Base-by-base conservation (phyloP, 805 yeast genomes). In the Kodamaea hsintzibuensis region DNA sequence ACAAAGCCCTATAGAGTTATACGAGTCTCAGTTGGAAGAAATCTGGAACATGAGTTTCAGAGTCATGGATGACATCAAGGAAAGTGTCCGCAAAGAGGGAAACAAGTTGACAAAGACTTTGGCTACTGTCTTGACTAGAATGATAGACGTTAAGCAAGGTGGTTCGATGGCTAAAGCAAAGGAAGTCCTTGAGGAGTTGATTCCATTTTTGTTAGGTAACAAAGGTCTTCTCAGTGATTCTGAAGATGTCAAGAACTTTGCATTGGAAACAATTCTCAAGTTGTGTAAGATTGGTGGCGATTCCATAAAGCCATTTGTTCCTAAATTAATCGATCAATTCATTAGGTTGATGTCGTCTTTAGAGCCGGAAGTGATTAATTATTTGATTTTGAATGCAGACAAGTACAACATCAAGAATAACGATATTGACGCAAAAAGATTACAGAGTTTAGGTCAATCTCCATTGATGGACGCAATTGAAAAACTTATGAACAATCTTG, bases 391-490 rank as follows among this genome's bases (percentile, higher is more conserved):
- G 56, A 92, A 95, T 70, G 97, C 98, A 0, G 92, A 84, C 55
- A 93, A 91, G 67, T 91, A 88, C 65, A 91, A 91, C 43, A 66
- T 91, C 55, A 84, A 83, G 50, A 74, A 84, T 7, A 81, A 82
- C 54, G 89, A 84, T 40, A 83, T 93, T 55, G 98, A 95, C 68
- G 83, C 89, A 0, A 84, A 84, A 50, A 79, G 98, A 62, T 71
- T 86, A 51, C 86, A 84, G 54, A 82, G 88, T 44, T 79, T 95
- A 33, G 85, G 93, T 0, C 76, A 79, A 25, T 92, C 98, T 0
- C 98, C 98, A 0, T 80, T 92, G 73, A 89, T 91, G 92, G 91
- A 85, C 52, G 87, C 96, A 0, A 77, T 92, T 49, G 97, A 91
- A 58, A 82, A 76, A 48, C 67, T 92, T 56, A 69, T 92, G 55